A percentile compares a stretch with the other conserved stretches of the same genome.
Evolutionary conservation across 2,329 filamentous ascomycete species (phyloP).

Genomic region (Alternaria ethzedia): DNA sequence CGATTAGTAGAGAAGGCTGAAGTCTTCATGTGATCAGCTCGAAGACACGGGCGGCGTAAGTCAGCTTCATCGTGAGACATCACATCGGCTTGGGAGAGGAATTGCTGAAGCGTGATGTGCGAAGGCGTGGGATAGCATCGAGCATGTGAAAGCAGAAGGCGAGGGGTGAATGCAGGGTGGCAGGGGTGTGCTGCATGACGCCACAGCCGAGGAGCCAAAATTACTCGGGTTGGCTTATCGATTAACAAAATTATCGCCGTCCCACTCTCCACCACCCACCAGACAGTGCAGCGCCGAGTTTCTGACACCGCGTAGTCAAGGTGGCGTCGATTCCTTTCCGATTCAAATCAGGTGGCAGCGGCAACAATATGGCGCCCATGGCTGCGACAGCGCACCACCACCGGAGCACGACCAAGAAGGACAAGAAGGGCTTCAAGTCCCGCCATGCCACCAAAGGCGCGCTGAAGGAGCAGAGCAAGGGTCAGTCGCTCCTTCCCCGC

Average conservation of each 20-base stretch:
- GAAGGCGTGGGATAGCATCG: not conserved
- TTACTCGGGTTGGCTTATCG: constrained; percentile 11
- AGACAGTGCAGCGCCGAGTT: constrained; percentile 10
- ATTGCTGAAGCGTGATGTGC: not conserved
- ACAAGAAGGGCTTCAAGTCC: constrained; percentile 91
- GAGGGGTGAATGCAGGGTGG: not conserved
- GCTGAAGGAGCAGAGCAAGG: constrained; percentile 84
- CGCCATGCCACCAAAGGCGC: constrained; percentile 87
- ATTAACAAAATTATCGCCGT: constrained; percentile 33
- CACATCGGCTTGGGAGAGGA: not conserved
- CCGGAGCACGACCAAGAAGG: constrained; percentile 86
- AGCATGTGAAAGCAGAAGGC: not conserved
- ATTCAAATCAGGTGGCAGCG: constrained; percentile 77
- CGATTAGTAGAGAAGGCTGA: not conserved
- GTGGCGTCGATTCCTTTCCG: constrained; percentile 68
- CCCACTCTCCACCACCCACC: constrained; percentile 24
- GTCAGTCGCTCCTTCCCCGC: constrained; percentile 51
- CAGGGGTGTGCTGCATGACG: constrained; percentile 14
- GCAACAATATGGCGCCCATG: constrained; percentile 73
- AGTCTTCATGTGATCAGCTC: not conserved
- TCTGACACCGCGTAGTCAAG: constrained; percentile 27
- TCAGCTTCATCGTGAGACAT: too few species aligned
- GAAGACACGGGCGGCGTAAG: not conserved
- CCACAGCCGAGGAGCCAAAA: constrained; percentile 26
- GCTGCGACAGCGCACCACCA: constrained; percentile 75